These are phyloP conservation scores for Bonia amplexicaulis DNA, from an alignment of 176 grass and related monocot species.

Conservation along the genomic window DNA sequence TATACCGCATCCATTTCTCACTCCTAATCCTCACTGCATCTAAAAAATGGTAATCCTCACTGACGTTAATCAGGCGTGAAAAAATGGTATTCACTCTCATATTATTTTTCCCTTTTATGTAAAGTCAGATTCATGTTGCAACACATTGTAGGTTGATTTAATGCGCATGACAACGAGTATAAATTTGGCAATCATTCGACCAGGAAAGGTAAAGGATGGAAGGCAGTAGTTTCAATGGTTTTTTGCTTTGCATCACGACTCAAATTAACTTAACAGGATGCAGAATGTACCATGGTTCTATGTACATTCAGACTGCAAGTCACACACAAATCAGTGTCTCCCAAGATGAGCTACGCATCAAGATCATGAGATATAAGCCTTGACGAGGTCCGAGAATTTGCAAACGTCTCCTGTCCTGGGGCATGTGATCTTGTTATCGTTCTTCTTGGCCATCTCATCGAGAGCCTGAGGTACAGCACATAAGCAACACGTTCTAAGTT, in stretches of 20 bases:
- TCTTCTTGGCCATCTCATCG: conserved; percentile 89
- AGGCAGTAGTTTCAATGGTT: neutral
- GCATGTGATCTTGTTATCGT: conserved; percentile 75
- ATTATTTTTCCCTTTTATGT: neutral
- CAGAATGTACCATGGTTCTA: conserved; percentile 18
- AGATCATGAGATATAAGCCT: conserved; percentile 74
- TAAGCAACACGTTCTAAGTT: neutral
- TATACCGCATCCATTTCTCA: no score
- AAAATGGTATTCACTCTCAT: neutral
- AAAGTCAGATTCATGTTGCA: neutral
- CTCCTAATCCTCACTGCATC: no score
- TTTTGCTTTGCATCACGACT: conserved; percentile 21
- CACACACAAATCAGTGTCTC: neutral
- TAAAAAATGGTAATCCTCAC: no score
- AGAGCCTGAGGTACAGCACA: conserved; percentile 53
- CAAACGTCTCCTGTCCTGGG: conserved; percentile 63
- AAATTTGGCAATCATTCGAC: neutral
- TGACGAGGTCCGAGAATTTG: conserved; percentile 68
- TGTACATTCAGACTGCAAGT: conserved; percentile 39
- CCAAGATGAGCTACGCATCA: neutral
- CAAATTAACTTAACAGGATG: conserved; percentile 26
- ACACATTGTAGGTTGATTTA: neutral
- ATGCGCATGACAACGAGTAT: neutral
- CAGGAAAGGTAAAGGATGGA: neutral
- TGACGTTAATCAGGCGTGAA: no score